phyloP scores from a whole-genome alignment of 495 filamentous ascomycete species.

The Corynascus novoguineensis region DNA sequence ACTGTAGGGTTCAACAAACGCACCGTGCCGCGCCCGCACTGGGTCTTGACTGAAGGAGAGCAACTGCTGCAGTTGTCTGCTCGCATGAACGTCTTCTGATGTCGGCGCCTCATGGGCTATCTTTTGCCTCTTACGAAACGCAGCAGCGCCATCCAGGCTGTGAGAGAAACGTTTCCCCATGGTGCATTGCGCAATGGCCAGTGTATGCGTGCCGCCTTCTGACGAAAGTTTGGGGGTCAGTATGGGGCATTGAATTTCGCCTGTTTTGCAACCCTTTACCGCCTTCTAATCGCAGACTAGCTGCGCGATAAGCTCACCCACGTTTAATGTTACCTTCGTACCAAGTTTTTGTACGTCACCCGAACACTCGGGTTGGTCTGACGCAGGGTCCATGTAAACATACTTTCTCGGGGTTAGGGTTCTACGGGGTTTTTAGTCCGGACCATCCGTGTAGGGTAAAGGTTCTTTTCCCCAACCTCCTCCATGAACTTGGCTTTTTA shows the following conservation, averaged over 20 bases:
- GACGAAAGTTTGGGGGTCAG: constrained; percentile 7
- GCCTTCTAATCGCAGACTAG: constrained; percentile 21
- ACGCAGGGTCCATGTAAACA: too few relatives aligned
- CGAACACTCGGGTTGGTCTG: too few relatives aligned
- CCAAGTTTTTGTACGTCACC: too few relatives aligned
- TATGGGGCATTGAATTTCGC: constrained; percentile 14
- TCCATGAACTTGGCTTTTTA: too few relatives aligned
- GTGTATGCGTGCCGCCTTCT: background rate
- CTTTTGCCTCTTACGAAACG: constrained; percentile 29
- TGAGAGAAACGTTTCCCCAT: constrained; percentile 41
- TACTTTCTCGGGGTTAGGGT: too few relatives aligned
- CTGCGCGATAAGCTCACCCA: constrained; percentile 4
- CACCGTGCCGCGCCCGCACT: constrained; percentile 59
- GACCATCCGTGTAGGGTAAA: too few relatives aligned
- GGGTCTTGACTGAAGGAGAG: constrained; percentile 64
- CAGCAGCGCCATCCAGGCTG: constrained; percentile 27
- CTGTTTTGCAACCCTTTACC: constrained; percentile 22
- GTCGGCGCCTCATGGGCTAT: constrained; percentile 45
- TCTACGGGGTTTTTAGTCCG: too few relatives aligned
- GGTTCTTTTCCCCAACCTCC: too few relatives aligned
- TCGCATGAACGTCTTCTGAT: constrained; percentile 52
- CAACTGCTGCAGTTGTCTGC: constrained; percentile 55
- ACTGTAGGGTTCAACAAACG: constrained; percentile 19
- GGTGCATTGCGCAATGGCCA: background rate
- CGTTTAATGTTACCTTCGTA: too few relatives aligned